Evolutionary conservation across 495 filamentous ascomycete species (phyloP), one percentile per base, ranked within the genome.

Genomic region (Lophium mytilinum): DNA sequence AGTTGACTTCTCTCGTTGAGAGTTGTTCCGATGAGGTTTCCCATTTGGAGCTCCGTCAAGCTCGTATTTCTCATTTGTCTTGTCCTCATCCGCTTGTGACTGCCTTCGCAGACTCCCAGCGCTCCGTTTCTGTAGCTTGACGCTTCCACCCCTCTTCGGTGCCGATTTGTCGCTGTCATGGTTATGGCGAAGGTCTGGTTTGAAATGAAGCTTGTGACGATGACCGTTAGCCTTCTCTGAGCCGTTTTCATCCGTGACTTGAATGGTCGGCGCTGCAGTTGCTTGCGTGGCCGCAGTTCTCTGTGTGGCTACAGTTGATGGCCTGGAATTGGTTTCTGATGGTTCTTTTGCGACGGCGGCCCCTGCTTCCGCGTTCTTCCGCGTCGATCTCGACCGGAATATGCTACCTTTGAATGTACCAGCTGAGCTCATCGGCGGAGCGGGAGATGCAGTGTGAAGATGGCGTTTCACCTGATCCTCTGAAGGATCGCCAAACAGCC

Each of bases 371-470:
- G 19, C 53, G 63, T 43, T 70, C 58, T 41, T 63, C 37, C 61
- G 61, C 56, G 37, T 68, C 60, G 55, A 75, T 67, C 58, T 75
- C 6, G 75, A 61, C 21, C 80, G 76, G 66, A 93, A 87, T 10
- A 94, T 83, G 67, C 88, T 91, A 15, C 83, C 83, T 64, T 77
- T 84, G n/a, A 83, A 66, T 0, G 88, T 90, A 2, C 85, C 83
- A 8, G 82, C 75, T 24, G 85, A 80, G 66, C 80, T 90, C 67
- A 84, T 85, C 8, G 65, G 69, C 12, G 63, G 65, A 18, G 51
- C 55, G 3, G 57, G 30, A 11, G 66, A 35, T 9, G 58, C 63
- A 33, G 62, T 59, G 12, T 66, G 63, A 19, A 54, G 50, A 10
- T 62, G 45, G 35, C 37, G 12, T 39, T 58, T 62, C 17, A 21